Conservation (phyloP, 176 grass and related monocot species). For the Rhynchospora tenuis region DNA sequence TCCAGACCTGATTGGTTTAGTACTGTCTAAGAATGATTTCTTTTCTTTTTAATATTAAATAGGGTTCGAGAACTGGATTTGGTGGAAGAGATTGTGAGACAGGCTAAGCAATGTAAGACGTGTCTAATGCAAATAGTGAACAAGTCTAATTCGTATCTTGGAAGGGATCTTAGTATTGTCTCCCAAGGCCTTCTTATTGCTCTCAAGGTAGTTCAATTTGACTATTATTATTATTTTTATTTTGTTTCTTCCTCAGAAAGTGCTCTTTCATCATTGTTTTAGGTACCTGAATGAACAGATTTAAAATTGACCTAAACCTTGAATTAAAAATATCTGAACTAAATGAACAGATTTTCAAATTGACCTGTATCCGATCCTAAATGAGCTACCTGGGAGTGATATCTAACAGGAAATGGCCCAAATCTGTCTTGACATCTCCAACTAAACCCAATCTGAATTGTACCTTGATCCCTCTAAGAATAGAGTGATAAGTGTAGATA, state of each 20-base stretch:
- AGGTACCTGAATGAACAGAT: too few relatives aligned
- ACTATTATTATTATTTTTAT: background rate
- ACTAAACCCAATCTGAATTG: background rate
- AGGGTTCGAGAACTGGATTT: slow-evolving; percentile 82
- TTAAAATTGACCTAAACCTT: background rate
- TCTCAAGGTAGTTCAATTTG: slow-evolving; percentile 51
- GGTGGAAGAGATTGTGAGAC: slow-evolving; percentile 59
- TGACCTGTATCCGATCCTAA: background rate
- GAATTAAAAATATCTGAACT: background rate
- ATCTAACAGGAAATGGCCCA: background rate
- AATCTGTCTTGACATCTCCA: background rate
- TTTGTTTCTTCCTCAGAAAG: background rate
- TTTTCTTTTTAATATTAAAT: slow-evolving; percentile 19
- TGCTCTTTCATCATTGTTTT: background rate
- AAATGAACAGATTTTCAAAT: background rate
- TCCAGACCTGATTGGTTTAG: background rate
- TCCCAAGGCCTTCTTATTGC: slow-evolving; percentile 55
- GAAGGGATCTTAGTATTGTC: slow-evolving; percentile 58
- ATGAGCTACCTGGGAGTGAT: background rate
- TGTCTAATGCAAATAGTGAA: slow-evolving; percentile 63
- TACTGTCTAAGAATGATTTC: background rate
- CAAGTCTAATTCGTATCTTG: slow-evolving; percentile 42
- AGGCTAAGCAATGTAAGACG: slow-evolving; percentile 45
- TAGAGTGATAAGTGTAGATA: background rate
- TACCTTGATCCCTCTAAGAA: background rate